phyloP scores from a whole-genome alignment of 2,329 filamentous ascomycete species.

The Nannizzia gypsea region DNA sequence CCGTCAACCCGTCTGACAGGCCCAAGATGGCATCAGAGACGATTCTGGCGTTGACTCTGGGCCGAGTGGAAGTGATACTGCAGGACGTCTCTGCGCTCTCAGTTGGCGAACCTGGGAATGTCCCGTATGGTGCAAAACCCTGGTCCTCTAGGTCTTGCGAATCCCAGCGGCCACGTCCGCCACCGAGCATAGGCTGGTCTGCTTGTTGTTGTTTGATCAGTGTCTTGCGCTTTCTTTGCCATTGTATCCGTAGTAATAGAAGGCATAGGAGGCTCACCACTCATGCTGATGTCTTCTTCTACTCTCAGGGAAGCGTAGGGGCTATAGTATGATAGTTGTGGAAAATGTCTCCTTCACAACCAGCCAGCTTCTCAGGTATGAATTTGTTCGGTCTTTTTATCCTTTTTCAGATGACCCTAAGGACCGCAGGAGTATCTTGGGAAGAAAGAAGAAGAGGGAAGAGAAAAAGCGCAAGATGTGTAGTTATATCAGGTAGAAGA shows the following conservation, averaged over 20 bases:
- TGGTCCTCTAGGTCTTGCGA: conserved; percentile 1
- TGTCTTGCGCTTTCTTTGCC: too few species aligned
- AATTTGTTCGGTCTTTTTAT: too few species aligned
- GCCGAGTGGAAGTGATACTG: conserved; percentile 15
- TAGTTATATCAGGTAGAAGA: not conserved
- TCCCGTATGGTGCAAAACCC: not conserved
- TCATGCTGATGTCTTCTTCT: conserved; percentile 1
- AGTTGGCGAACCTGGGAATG: not conserved
- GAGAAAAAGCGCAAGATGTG: not conserved
- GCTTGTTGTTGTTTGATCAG: not conserved
- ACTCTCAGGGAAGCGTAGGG: not conserved
- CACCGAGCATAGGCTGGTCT: not conserved
- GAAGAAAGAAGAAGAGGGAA: not conserved
- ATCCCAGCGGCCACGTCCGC: not conserved
- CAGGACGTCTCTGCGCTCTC: not conserved
- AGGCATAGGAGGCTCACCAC: not conserved
- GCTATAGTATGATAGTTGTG: not conserved
- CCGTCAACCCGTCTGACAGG: conserved; percentile 33
- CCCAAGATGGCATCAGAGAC: conserved; percentile 37
- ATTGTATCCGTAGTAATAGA: too few species aligned
- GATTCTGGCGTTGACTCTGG: conserved; percentile 33
- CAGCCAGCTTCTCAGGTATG: not conserved
- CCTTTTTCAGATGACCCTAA: too few species aligned
- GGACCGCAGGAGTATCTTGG: too few species aligned
- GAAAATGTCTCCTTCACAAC: not conserved